Evolutionary conservation across 2,329 filamentous ascomycete genomes (phyloP).

Genomic region (Botrytis fabae): DNA sequence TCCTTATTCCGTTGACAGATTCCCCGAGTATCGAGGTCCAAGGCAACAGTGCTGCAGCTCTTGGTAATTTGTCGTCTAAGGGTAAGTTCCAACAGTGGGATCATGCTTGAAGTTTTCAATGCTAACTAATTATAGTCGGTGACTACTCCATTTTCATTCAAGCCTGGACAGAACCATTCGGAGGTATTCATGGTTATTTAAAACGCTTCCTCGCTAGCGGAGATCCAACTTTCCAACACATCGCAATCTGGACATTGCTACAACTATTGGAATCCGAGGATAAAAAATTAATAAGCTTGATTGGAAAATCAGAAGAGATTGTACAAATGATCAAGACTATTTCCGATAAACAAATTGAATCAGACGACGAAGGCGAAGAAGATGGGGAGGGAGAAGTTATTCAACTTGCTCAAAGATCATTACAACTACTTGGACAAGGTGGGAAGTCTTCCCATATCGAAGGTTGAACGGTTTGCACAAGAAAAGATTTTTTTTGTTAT

Average conservation of each 20-base stretch:
- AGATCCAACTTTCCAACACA: constrained; percentile 97
- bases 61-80: constrained; percentile 96
- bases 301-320: constrained; percentile 86
- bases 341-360: constrained; percentile 83
- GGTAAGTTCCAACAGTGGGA: constrained; percentile 53
- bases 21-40: constrained; percentile 97
- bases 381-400: constrained; percentile 94
- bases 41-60: constrained; percentile 92
- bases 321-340: constrained; percentile 91
- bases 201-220: constrained; percentile 90
- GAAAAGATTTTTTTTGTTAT: constrained; percentile 39
- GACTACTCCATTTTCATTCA: constrained; percentile 96
- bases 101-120: constrained; percentile 24
- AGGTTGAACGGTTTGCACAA: constrained; percentile 51
- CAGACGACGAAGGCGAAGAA: constrained; percentile 81
- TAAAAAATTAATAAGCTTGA: constrained; percentile 80
- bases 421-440: constrained; percentile 79
- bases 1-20: constrained; percentile 91
- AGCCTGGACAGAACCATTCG: constrained; percentile 89
- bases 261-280: constrained; percentile 96
- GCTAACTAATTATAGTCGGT: constrained; percentile 67
- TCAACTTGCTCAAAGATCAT: constrained; percentile 82
- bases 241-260: constrained; percentile 95
- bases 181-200: constrained; percentile 93
- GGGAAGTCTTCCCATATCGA: constrained; percentile 79